Percentiles rank a stretch among this genome's conserved stretches.
Evolutionary conservation across 768 basidiomycete species (phyloP).

Genomic region (Cystobasidium ongulense): DNA sequence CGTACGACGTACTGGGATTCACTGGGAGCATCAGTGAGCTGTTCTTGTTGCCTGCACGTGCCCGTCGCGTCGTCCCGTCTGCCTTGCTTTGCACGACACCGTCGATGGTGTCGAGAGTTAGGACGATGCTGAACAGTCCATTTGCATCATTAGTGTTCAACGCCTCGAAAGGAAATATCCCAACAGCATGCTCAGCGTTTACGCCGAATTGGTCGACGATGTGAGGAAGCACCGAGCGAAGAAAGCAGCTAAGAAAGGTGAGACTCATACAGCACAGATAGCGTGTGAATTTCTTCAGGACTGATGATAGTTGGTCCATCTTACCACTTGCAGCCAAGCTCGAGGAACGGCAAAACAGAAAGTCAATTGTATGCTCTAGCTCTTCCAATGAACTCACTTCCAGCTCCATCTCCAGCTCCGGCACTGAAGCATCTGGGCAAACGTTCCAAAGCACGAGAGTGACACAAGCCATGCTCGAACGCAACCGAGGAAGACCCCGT

Average conservation of each 20-base stretch:
- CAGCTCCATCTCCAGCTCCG: too few relatives aligned
- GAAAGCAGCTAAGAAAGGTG: neutral
- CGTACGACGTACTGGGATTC: neutral
- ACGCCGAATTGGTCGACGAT: neutral
- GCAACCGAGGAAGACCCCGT: neutral
- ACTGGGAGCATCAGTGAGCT: constrained; percentile 1
- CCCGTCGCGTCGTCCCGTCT: neutral
- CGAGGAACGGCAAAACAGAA: too few relatives aligned
- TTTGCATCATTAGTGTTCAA: neutral
- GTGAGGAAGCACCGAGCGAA: neutral
- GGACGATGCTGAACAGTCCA: neutral
- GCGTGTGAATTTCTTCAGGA: too few relatives aligned
- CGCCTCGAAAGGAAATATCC: neutral
- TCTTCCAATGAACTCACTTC: too few relatives aligned
- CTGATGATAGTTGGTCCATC: too few relatives aligned
- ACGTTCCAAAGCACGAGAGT: neutral
- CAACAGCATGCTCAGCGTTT: neutral
- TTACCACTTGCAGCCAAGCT: too few relatives aligned
- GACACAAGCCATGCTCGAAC: neutral
- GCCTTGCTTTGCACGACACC: too few relatives aligned
- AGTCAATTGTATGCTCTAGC: too few relatives aligned
- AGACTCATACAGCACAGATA: neutral
- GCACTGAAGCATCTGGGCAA: neutral
- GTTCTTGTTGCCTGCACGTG: neutral
- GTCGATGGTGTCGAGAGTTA: too few relatives aligned